A percentile compares a stretch with the other conserved stretches of the same genome.
Conservation (phyloP, 805 yeast species). For the Metschnikowia henanensis region DNA sequence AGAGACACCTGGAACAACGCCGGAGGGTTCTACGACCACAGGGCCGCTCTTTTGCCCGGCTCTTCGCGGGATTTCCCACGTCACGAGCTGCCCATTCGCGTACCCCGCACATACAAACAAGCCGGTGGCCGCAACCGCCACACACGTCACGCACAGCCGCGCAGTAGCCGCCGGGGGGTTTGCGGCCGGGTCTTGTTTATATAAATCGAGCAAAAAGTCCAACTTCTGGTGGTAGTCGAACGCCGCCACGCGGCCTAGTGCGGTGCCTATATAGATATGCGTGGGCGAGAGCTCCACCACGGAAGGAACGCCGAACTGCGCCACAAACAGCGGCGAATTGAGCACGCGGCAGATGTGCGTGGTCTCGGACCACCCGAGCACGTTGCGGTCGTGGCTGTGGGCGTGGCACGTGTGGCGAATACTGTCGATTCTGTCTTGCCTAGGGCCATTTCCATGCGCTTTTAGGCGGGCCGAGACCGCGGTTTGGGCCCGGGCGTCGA, state of each 20-base stretch:
- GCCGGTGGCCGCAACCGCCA: slow-evolving; percentile 54
- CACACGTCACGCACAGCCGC: slow-evolving; percentile 2
- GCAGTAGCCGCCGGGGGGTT: background rate
- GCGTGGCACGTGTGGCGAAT: too few species aligned
- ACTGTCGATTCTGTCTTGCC: too few species aligned
- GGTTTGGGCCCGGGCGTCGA: slow-evolving; percentile 41
- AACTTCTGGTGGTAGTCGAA: slow-evolving; percentile 70
- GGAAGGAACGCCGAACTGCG: slow-evolving; percentile 24
- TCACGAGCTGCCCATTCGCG: slow-evolving; percentile 57
- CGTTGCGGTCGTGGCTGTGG: too few species aligned
- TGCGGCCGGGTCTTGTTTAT: background rate
- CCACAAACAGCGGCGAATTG: slow-evolving; percentile 24
- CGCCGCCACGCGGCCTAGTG: slow-evolving; percentile 60
- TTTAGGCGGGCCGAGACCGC: slow-evolving; percentile 13
- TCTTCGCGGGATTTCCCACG: slow-evolving; percentile 57
- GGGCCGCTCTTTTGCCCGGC: background rate
- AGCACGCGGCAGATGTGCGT: slow-evolving; percentile 20
- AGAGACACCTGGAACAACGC: slow-evolving; percentile 15
- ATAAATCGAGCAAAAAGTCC: slow-evolving; percentile 35
- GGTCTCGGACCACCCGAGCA: slow-evolving; percentile 29
- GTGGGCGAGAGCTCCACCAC: slow-evolving; percentile 28
- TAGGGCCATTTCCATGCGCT: background rate
- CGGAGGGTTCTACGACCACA: slow-evolving; percentile 1
- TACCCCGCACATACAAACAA: slow-evolving; percentile 70
- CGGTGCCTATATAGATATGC: slow-evolving; percentile 66